Conservation (phyloP, 2,329 filamentous ascomycete species). For the Chrysoporthe cubensis region DNA sequence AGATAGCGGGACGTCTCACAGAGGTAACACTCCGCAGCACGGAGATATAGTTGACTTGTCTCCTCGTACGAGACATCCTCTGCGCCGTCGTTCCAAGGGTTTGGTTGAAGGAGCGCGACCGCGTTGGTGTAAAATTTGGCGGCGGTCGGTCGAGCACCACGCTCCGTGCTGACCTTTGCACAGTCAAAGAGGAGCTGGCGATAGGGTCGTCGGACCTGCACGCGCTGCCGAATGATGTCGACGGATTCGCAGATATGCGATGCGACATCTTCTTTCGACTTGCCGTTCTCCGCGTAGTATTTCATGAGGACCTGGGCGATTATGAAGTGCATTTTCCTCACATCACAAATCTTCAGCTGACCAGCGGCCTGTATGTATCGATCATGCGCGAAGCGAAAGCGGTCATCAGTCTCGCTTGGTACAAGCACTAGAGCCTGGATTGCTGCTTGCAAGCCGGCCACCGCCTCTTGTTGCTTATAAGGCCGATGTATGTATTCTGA, state of each 20-base stretch:
- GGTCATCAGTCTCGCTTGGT: constrained; percentile 81
- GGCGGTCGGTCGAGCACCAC: constrained; percentile 80
- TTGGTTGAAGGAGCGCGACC: constrained; percentile 75
- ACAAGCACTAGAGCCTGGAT: constrained; percentile 81
- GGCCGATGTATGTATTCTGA: constrained; percentile 45
- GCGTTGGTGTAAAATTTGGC: constrained; percentile 81
- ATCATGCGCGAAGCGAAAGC: constrained; percentile 87
- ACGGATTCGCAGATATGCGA: constrained; percentile 81
- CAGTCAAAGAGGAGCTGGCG: constrained; percentile 78
- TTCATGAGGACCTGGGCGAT: constrained; percentile 82
- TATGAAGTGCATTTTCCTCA: constrained; percentile 85
- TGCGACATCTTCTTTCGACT: constrained; percentile 72
- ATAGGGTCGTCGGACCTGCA: constrained; percentile 66
- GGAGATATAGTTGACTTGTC: constrained; percentile 77
- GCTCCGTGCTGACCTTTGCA: constrained; percentile 77
- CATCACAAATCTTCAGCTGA: constrained; percentile 69
- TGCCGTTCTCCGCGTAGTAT: constrained; percentile 64
- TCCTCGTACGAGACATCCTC: constrained; percentile 84
- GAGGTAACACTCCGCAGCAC: constrained; percentile 81
- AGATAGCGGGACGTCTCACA: not conserved
- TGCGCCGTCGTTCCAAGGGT: constrained; percentile 72
- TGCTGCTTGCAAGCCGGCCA: constrained; percentile 80
- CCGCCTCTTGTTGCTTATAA: constrained; percentile 68
- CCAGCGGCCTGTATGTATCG: constrained; percentile 79
- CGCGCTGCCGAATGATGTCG: constrained; percentile 71